A percentile compares a stretch with the other conserved stretches of the same genome.
Conservation (phyloP, 805 yeast species). For the Metschnikowia picachoensis region DNA sequence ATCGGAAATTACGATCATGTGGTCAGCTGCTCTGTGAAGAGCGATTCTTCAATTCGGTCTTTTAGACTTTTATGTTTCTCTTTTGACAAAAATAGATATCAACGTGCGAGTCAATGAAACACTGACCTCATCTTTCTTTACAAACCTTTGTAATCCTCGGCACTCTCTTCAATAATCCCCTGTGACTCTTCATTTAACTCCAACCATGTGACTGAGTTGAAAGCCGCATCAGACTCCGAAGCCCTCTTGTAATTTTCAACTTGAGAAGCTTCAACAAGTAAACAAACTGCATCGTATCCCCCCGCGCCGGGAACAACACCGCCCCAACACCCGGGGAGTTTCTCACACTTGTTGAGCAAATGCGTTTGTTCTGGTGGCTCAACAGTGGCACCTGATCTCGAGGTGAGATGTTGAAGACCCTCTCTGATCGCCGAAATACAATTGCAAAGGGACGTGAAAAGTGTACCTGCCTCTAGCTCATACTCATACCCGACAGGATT, state of each 20-base stretch:
- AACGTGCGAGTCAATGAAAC: no score
- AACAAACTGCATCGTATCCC: conserved; percentile 88
- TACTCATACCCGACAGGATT: conserved; percentile 35
- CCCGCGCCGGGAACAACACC: conserved; percentile 99
- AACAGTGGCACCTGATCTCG: conserved; percentile 72
- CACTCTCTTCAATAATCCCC: conserved; percentile 53
- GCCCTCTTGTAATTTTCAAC: conserved; percentile 25
- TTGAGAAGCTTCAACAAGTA: conserved; percentile 51
- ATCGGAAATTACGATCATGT: no score
- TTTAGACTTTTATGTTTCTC: no score
- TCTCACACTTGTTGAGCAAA: conserved; percentile 50
- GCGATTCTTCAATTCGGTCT: no score
- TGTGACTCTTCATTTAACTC: conserved; percentile 57
- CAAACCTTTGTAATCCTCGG: conserved; percentile 27
- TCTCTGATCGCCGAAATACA: conserved; percentile 51
- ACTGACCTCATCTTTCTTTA: neutral
- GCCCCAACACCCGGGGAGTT: conserved; percentile 75
- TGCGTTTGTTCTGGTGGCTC: conserved; percentile 79
- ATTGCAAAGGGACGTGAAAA: conserved; percentile 26
- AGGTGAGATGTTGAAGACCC: conserved; percentile 58
- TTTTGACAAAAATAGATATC: no score
- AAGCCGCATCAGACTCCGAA: conserved; percentile 23
- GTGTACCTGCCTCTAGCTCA: conserved; percentile 14
- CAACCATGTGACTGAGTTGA: conserved; percentile 60
- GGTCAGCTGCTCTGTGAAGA: no score